These are phyloP conservation scores for Hericium erinaceus DNA, from an alignment of 768 basidiomycete species.

Conservation along the genomic window DNA sequence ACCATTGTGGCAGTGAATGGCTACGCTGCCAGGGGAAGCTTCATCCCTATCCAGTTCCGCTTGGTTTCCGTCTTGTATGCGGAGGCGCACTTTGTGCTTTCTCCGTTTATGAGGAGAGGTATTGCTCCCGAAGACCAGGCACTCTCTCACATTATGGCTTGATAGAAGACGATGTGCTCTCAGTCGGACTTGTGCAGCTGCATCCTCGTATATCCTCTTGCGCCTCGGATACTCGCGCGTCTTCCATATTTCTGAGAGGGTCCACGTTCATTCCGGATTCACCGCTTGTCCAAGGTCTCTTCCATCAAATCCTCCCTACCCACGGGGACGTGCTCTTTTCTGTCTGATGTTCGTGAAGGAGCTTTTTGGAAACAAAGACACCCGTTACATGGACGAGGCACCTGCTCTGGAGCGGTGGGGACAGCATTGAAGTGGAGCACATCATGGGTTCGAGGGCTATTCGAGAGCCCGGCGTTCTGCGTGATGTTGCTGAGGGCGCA, in stretches of 20 bases:
- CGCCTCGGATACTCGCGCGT: conserved; percentile 47
- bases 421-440: conserved; percentile 44
- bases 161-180: too few species aligned
- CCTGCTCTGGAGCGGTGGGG: conserved; percentile 39
- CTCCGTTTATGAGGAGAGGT: conserved; percentile 42
- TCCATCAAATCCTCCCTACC: conserved; percentile 36
- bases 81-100: conserved; percentile 35
- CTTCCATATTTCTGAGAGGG: conserved; percentile 41
- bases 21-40: conserved; percentile 41
- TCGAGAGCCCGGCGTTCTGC: conserved; percentile 26
- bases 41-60: conserved; percentile 41
- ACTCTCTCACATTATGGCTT: background rate
- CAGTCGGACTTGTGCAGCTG: conserved; percentile 16
- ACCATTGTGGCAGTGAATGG: conserved; percentile 45
- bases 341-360: conserved; percentile 44
- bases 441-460: conserved; percentile 43
- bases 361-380: conserved; percentile 39
- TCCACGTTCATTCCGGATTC: conserved; percentile 35
- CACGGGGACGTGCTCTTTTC: conserved; percentile 44
- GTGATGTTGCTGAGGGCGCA: conserved; percentile 39
- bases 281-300: conserved; percentile 33
- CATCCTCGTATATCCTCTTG: conserved; percentile 40
- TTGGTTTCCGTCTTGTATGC: conserved; percentile 45
- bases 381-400: conserved; percentile 43
- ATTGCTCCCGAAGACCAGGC: conserved; percentile 38